phyloP scores from a whole-genome alignment of 192 early-diverging fungal species.

The Geosiphon pyriformis region DNA sequence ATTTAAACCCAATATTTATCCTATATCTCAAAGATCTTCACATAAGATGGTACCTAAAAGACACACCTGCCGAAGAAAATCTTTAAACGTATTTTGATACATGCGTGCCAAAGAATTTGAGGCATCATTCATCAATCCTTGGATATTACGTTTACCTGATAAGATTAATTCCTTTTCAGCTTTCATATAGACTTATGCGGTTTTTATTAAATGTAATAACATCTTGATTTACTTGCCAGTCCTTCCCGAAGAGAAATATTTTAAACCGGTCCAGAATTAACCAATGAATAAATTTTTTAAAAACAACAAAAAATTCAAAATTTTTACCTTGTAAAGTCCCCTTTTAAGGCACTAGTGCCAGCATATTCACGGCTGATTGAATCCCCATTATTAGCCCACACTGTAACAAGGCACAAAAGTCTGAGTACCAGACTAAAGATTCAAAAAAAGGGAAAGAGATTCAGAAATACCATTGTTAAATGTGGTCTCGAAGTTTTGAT shows the following conservation, averaged over 20 bases:
- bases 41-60: no score
- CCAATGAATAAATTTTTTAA: no score
- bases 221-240: no score
- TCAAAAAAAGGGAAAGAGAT: not conserved
- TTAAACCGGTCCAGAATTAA: no score
- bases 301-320: no score
- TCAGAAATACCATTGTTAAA: slow-evolving; percentile 46
- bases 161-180: no score
- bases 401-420: slow-evolving; percentile 18
- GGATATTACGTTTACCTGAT: slow-evolving; percentile 65
- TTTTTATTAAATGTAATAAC: no score
- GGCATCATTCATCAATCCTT: slow-evolving; percentile 69
- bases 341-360: slow-evolving; percentile 73
- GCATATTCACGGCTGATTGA: slow-evolving; percentile 72
- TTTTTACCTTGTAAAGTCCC: slow-evolving; percentile 64
- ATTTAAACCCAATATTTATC: no score
- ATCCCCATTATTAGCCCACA: slow-evolving; percentile 82
- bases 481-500: slow-evolving; percentile 56
- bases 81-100: slow-evolving; percentile 70
- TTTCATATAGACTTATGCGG: no score
- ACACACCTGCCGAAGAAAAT: slow-evolving; percentile 57
- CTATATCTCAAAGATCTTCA: no score
- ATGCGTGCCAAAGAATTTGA: slow-evolving; percentile 70
- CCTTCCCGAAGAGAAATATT: no score
- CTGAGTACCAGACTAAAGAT: slow-evolving; percentile 1